Conservation (phyloP, 2,329 filamentous ascomycete genomes). For the Colletotrichum sp. region DNA sequence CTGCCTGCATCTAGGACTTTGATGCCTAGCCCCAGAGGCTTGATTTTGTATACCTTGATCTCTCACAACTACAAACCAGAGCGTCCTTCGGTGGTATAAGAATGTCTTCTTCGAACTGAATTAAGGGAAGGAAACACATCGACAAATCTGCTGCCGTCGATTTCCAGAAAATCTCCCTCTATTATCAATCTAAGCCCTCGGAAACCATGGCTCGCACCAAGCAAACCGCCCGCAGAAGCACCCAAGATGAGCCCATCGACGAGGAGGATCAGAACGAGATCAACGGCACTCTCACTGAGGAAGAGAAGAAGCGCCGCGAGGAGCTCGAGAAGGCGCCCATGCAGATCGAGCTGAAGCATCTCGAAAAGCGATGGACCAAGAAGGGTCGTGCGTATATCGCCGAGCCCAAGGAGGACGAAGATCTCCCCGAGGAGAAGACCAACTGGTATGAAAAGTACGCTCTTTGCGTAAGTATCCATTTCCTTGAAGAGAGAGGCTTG, state of each 20-base stretch:
- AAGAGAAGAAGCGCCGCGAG: constrained; percentile 25
- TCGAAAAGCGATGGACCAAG: constrained; percentile 34
- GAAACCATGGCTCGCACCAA: constrained; percentile 5
- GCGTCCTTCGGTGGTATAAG: too few relatives aligned
- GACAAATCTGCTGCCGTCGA: neutral
- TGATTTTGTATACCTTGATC: neutral
- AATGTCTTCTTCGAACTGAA: neutral
- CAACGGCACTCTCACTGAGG: constrained; percentile 18
- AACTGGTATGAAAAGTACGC: constrained; percentile 34
- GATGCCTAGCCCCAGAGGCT: neutral
- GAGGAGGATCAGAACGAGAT: constrained; percentile 24
- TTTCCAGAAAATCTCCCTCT: too few relatives aligned
- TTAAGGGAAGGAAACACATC: neutral
- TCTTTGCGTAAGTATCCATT: constrained; percentile 26
- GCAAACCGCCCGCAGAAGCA: neutral
- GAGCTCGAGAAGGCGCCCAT: constrained; percentile 30
- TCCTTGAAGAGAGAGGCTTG: neutral
- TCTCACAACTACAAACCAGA: neutral
- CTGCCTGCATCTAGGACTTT: neutral
- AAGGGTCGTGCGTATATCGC: constrained; percentile 30
- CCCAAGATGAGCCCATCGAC: constrained; percentile 5
- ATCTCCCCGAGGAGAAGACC: constrained; percentile 29
- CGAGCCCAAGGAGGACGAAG: constrained; percentile 33
- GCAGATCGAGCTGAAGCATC: constrained; percentile 34
- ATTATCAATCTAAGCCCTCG: too few relatives aligned